Evolutionary conservation across 2,329 filamentous ascomycete species (phyloP).

Genomic region (Penicillium sp.): DNA sequence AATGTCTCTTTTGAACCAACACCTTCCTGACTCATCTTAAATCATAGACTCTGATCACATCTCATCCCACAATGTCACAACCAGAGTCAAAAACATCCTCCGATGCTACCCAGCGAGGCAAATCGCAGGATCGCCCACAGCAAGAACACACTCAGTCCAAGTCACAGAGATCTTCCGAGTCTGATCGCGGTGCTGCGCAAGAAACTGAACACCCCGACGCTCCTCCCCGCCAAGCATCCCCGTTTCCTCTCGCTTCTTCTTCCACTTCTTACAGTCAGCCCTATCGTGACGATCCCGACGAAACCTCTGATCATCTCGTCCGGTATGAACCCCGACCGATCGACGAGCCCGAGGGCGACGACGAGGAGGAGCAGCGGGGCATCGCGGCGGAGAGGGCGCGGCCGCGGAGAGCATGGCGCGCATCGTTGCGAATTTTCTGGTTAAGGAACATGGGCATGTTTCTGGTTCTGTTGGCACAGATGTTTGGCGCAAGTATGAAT

Average conservation of each 20-base stretch:
- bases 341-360: slow-evolving; percentile 9
- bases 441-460: slow-evolving; percentile 63
- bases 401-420: slow-evolving; percentile 25
- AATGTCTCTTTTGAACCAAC: no score
- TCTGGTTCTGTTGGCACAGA: slow-evolving; percentile 66
- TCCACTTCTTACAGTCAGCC: neutral
- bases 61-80: neutral
- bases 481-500: slow-evolving; percentile 84
- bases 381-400: slow-evolving; percentile 3
- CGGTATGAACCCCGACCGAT: slow-evolving; percentile 18
- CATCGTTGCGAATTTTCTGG: slow-evolving; percentile 43
- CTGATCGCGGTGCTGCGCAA: neutral
- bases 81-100: neutral
- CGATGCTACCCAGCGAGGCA: no score
- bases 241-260: no score
- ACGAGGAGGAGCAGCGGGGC: neutral
- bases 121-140: no score
- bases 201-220: slow-evolving; percentile 14
- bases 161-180: neutral
- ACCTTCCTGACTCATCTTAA: no score
- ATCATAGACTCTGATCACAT: no score
- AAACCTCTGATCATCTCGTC: slow-evolving; percentile 3
- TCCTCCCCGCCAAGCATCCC: slow-evolving; percentile 5
- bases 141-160: no score
- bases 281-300: slow-evolving; percentile 11